Base-by-base conservation (phyloP, 2,329 filamentous ascomycete species). In the Exserohilum turcica region DNA sequence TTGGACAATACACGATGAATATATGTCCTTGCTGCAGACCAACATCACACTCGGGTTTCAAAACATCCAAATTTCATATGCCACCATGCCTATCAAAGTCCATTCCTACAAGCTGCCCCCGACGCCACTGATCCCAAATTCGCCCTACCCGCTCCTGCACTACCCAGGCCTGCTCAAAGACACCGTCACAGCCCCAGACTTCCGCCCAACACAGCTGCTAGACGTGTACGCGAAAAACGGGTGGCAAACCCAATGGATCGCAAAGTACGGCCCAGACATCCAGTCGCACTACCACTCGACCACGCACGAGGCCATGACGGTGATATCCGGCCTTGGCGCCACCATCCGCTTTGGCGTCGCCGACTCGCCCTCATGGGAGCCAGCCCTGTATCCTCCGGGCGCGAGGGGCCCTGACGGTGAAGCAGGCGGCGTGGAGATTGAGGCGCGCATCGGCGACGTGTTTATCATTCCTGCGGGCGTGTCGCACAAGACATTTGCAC, bases 381-480 rank as follows among this genome's bases (percentile, higher is more conserved):
- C 35, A 2, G 59, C 50, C 3, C 43, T 40, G 16, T 37, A 37
- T 2, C 75, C 79, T 29, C 54, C 75, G 0, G 70, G 78, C 1
- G 69, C 69, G 5, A 78, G 71, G 42, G 80, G 71, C 39, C 80
- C 77, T 0, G 70, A 57, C 0, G 72, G 70, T 21, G 82, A 85
- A 55, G 64, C 74, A 0, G 81, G 80, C 0, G 83, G 81, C 0
- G 49, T 86, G 0, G 75, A 80, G 40, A 46, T 86, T 0, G 53
- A 77, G 3, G 84, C 80, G 0, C 57, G 73, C 1, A 70, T 78
- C 0, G 84, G 84, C 1, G 84, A 86, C 59, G 82, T 85, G 0
- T 86, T 86, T 55, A 71, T 86, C 13, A 74, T 86, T 2, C 84
- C 84, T 0, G 81, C 82, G 0, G 83, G 83, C 0, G 76, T 82